Conservation (phyloP, 257 asterid genomes). For the Solanum peruvianum region DNA sequence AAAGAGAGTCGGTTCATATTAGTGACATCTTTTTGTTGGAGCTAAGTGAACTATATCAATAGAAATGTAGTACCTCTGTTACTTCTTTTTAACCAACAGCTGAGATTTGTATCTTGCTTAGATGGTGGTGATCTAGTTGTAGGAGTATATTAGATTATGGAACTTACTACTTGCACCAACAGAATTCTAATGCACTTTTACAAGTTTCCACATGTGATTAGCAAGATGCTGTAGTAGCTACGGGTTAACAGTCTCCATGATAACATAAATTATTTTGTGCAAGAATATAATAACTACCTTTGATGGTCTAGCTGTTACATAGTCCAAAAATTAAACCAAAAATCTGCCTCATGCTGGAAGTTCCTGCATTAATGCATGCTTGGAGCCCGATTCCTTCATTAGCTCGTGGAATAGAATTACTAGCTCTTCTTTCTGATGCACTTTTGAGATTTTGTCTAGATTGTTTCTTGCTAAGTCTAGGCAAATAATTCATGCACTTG, state of each 20-base stretch:
- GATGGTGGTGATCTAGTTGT: neutral
- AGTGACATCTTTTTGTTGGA: neutral
- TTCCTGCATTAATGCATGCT: neutral
- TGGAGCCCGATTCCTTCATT: neutral
- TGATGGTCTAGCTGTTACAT: neutral
- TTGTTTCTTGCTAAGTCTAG: neutral
- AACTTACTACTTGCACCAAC: neutral
- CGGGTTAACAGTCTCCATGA: neutral
- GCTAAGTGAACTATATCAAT: neutral
- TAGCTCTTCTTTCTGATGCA: neutral
- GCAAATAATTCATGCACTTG: neutral
- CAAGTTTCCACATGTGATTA: neutral
- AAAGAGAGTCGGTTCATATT: neutral
- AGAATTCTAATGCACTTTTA: neutral
- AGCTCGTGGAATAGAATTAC: neutral
- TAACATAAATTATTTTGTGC: neutral
- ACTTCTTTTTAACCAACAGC: neutral
- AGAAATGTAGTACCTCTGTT: neutral
- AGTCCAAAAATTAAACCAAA: neutral
- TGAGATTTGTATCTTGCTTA: neutral
- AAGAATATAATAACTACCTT: neutral
- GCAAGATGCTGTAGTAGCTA: neutral
- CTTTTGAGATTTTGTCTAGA: neutral
- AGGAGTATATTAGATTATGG: neutral
- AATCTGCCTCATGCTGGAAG: neutral